Conservation (phyloP, 1,284 basidiomycete species). For the Cryptococcus amylolentus region DNA sequence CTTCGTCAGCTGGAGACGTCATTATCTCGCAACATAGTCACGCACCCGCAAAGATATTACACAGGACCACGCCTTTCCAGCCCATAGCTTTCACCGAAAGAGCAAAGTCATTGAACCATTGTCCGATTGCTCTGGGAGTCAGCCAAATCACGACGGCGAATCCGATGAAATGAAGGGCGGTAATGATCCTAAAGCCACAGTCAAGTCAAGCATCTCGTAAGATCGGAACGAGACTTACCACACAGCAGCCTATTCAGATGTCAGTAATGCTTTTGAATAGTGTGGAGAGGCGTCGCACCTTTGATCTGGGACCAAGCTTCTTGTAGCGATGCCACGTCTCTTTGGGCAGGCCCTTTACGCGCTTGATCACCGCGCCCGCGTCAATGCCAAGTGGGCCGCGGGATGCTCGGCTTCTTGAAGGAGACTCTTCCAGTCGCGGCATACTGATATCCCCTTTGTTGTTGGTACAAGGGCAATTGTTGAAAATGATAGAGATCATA, state of each 20-base stretch:
- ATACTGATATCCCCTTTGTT: not conserved
- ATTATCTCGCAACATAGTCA: not conserved
- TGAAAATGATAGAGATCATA: not conserved
- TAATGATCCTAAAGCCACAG: conserved; percentile 20
- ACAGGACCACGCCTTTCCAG: conserved; percentile 35
- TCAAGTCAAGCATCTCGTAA: not conserved
- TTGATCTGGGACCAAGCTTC: conserved; percentile 29
- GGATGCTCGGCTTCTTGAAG: not conserved
- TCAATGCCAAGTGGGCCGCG: not conserved
- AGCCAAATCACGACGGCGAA: conserved; percentile 36
- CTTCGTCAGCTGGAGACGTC: not conserved
- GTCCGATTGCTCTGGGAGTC: conserved; percentile 40
- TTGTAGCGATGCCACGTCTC: conserved; percentile 22
- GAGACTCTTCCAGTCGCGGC: conserved; percentile 15
- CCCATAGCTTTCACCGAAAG: conserved; percentile 35
- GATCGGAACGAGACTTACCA: conserved; percentile 20
- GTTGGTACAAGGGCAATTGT: not conserved
- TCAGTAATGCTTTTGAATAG: conserved; percentile 7
- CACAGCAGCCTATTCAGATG: conserved; percentile 18
- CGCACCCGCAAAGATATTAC: conserved; percentile 37
- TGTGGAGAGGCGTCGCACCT: conserved; percentile 13
- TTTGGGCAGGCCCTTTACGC: conserved; percentile 9
- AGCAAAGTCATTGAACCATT: conserved; percentile 41
- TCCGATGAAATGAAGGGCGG: conserved; percentile 23
- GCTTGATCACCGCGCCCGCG: conserved; percentile 1